Percentiles rank a stretch among this genome's conserved stretches.
Evolutionary conservation across 139 green algal genomes (phyloP).

Genomic region (Chlorella vulgaris): DNA sequence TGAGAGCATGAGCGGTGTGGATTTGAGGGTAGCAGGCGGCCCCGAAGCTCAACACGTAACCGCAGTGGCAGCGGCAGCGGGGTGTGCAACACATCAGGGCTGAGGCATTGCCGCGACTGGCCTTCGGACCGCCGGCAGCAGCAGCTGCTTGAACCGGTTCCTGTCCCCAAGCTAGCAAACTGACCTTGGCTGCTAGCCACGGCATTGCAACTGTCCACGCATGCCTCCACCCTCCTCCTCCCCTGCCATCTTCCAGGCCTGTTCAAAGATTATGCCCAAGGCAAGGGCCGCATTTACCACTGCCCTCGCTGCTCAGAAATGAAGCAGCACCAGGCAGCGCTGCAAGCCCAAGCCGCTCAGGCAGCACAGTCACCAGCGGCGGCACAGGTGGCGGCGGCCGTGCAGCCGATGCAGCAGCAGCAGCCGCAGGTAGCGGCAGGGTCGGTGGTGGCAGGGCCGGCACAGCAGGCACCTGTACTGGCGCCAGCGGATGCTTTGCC

Average conservation of each 20-base stretch:
- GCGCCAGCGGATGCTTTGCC: not conserved
- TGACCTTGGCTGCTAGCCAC: too few relatives aligned
- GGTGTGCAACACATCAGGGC: too few relatives aligned
- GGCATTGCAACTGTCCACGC: not conserved
- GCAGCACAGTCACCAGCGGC: not conserved
- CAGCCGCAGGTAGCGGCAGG: not conserved
- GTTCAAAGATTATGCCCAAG: slow-evolving; percentile 63
- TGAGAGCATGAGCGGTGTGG: too few relatives aligned
- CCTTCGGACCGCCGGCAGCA: too few relatives aligned
- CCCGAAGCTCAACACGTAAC: too few relatives aligned
- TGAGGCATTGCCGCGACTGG: too few relatives aligned
- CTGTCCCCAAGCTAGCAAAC: not conserved
- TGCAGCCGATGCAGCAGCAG: slow-evolving; percentile 1
- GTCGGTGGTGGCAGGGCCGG: not conserved
- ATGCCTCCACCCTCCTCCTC: not conserved
- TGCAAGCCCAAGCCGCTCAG: not conserved
- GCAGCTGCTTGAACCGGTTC: too few relatives aligned
- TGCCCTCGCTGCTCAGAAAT: slow-evolving; percentile 54
- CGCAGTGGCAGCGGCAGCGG: too few relatives aligned
- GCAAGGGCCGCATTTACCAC: slow-evolving; percentile 49
- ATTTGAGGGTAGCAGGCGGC: too few relatives aligned
- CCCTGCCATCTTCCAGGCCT: slow-evolving; percentile 26
- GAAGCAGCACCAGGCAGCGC: not conserved
- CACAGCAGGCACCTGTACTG: not conserved
- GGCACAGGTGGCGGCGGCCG: not conserved